A percentile compares a stretch with the other conserved stretches of the same genome.
These are phyloP conservation scores for Auriculariales sp. DNA, from an alignment of 768 basidiomycete genomes.

Conservation along the genomic window DNA sequence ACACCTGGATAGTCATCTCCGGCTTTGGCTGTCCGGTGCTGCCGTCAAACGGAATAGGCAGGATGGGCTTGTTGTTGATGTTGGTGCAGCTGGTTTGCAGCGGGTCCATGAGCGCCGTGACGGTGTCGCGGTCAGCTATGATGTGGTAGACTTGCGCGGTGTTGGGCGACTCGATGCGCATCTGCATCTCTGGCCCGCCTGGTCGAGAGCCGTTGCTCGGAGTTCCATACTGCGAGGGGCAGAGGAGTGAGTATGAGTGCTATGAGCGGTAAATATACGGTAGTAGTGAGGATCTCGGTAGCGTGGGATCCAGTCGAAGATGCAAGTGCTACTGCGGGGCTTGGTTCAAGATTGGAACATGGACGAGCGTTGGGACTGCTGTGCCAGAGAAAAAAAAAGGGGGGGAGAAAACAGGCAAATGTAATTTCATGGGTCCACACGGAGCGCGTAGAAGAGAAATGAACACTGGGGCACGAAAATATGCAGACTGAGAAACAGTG, in stretches of 20 bases:
- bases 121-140: constrained; percentile 33
- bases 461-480: no score
- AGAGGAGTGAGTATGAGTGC: constrained; percentile 4
- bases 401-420: no score
- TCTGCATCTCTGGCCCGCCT: constrained; percentile 28
- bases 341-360: no score
- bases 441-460: no score
- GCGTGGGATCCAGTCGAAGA: no score
- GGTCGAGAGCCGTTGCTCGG: constrained; percentile 31
- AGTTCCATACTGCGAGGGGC: constrained; percentile 29
- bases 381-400: no score
- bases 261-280: background rate
- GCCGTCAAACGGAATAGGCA: constrained; percentile 18
- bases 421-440: no score
- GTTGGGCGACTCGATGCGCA: constrained; percentile 25
- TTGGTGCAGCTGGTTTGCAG: constrained; percentile 30
- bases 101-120: constrained; percentile 26
- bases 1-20: constrained; percentile 7
- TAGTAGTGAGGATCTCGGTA: background rate
- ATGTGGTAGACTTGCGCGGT: constrained; percentile 29
- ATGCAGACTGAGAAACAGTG: no score
- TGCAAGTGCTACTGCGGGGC: no score
- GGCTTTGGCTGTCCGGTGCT: constrained; percentile 21
- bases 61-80: constrained; percentile 16
- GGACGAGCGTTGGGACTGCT: no score